Evolutionary conservation across 2,329 filamentous ascomycete genomes (phyloP), one percentile per base, ranked within the genome.

Genomic region (Fusarium nanum): DNA sequence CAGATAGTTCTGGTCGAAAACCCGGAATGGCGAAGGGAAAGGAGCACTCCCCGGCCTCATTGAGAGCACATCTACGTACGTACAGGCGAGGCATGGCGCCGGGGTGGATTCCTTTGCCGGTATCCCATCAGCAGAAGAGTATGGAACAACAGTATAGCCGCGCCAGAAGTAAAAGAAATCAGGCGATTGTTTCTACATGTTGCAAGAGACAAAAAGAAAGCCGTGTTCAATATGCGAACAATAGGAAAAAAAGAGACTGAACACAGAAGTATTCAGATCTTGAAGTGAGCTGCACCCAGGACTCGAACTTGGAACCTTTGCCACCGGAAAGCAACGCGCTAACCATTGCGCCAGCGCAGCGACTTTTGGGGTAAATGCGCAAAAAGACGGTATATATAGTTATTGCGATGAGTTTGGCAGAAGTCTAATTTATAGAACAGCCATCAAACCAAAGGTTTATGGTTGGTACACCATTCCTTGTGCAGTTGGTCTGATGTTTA

Each of bases 231-330:
- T 11, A 37, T n/a, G 9, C 16, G 2, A 18, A 11, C 2, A 11
- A 37, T 3, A n/a, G n/a, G n/a, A 37, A n/a, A 37, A 37, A 37
- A 37, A 11, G 10, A n/a, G 18, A 37, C 34, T 37, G 34, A 16
- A 18, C 14, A 47, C 8, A 25, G 6, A 13, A 11, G 3, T 5
- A 16, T 11, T 14, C 41, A 53, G 16, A 49, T 30, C 32, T 42
- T n/a, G 30, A 55, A 55, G 52, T 25, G 5, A 55, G 52, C 52
- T 50, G 44, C 37, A 45, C 72, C 72, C 74, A 77, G 76, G 77
- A 76, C 74, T 78, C 77, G 77, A 78, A 78, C 77, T 77, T 77
- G 72, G 69, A 79, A 53, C 75, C 75, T 78, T 76, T 72, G 72
- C 76, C 77, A 78, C 77, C 77, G 75, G 77, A 78, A 77, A 77